A percentile compares a stretch with the other conserved stretches of the same genome.
phyloP scores from a whole-genome alignment of 1,284 basidiomycete genomes.

The Rhodotorula sp. region DNA sequence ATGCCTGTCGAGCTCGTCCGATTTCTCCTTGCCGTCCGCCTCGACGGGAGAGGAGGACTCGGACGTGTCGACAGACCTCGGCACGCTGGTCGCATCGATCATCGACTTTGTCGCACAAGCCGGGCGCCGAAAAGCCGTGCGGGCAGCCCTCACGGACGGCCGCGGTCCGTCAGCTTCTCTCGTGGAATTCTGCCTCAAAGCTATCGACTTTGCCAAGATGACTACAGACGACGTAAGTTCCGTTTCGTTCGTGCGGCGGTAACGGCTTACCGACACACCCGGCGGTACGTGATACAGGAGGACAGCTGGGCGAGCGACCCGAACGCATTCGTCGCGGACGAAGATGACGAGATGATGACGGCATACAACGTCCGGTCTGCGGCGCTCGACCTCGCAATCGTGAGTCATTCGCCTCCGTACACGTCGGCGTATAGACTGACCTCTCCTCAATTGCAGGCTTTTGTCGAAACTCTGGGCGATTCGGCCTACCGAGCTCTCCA shows the following conservation, averaged over 20 bases:
- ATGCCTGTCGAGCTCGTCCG: conserved; percentile 60
- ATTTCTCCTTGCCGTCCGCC: conserved; percentile 56
- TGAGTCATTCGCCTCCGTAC: conserved; percentile 49
- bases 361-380: conserved; percentile 75
- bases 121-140: conserved; percentile 62
- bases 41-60: conserved; percentile 63
- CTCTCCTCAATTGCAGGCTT: conserved; percentile 55
- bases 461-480: conserved; percentile 66
- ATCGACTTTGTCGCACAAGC: conserved; percentile 73
- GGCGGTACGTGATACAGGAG: conserved; percentile 57
- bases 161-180: conserved; percentile 51
- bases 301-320: conserved; percentile 85
- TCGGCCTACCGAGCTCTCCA: conserved; percentile 63
- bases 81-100: conserved; percentile 71
- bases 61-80: conserved; percentile 62
- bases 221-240: conserved; percentile 75
- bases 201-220: conserved; percentile 79
- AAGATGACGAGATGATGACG: conserved; percentile 81
- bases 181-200: conserved; percentile 58
- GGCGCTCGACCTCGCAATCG: conserved; percentile 76
- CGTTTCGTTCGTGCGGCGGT: conserved; percentile 1
- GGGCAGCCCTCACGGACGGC: conserved; percentile 58
- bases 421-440: background rate
- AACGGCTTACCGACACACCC: background rate
- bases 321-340: conserved; percentile 89